Evolutionary conservation across 371 early-diverging fungal genomes (phyloP), one percentile per base, ranked within the genome.

Genomic region (Mucor saturninus): DNA sequence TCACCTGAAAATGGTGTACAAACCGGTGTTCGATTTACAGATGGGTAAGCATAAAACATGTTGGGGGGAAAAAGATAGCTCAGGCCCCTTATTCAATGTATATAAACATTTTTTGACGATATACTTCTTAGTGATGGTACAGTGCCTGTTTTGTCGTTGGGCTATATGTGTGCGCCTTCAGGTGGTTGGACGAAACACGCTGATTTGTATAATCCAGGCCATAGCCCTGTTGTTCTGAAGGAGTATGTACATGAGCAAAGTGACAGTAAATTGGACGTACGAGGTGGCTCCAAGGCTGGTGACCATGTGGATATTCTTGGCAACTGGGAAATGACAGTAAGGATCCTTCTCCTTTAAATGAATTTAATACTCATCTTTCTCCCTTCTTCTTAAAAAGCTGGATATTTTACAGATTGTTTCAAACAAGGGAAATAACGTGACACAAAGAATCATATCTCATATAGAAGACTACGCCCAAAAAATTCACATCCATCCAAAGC

Each of bases 241-340:
- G 98, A 98, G 74, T 93, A 91, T 72, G 59, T 66, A 35, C 86
- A 95, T 64, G 81, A 81, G 52, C 80, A 82, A 50, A 74, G 78
- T 56, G 76, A 85, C 9, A 85, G 83, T 49, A 80, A 79, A 26
- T 61, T 83, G 7, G 88, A 89, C 65, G 79, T 93, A 13, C 86
- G 98, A 5, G 95, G 96, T 50, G 96, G 96, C 7, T 83, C 83
- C 13, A 84, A 86, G 38, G 92, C 94, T 11, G 85, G 91, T 4
- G 94, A 96, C 64, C 98, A 98, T 75, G 88, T 95, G 26, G 93
- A 96, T 73, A 95, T 96, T 39, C 76, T 97, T 15, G 81, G 81
- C 6, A 81, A 81, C 52, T 76, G 76, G 75, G 81, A 81, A 49
- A 73, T 81, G 73, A 73, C 71, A 15, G 80, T 80, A 76, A 69